A percentile compares a stretch with the other conserved stretches of the same genome.
Evolutionary conservation across 176 grass and related monocot species (phyloP).

Genomic region (Bromus sterilis): DNA sequence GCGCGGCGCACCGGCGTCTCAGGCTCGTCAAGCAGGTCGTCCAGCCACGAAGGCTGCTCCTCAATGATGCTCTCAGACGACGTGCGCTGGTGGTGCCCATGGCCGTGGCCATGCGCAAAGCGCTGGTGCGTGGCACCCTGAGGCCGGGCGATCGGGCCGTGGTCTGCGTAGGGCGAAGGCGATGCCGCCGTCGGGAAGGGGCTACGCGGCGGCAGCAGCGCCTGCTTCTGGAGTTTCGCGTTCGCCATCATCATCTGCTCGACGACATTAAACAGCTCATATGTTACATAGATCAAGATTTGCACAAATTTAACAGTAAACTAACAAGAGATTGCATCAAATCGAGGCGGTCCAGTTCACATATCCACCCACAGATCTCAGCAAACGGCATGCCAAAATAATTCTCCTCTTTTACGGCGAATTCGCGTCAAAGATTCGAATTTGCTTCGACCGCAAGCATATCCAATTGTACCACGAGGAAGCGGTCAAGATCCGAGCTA

Average conservation of each 20-base stretch:
- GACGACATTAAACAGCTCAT: slow-evolving; percentile 1
- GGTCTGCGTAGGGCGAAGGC: slow-evolving; percentile 38
- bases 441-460: background rate
- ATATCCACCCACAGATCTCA: slow-evolving; percentile 15
- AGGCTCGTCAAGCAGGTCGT: slow-evolving; percentile 84
- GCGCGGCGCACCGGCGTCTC: slow-evolving; percentile 51
- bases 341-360: background rate
- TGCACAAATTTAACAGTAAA: background rate
- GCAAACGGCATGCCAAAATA: background rate
- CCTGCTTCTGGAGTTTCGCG: slow-evolving; percentile 43
- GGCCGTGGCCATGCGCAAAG: slow-evolving; percentile 20
- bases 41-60: slow-evolving; percentile 92
- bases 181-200: slow-evolving; percentile 46
- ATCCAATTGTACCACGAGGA: background rate
- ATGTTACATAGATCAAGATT: slow-evolving; percentile 16
- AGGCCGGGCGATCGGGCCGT: slow-evolving; percentile 41
- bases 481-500: slow-evolving; percentile 8
- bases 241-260: slow-evolving; percentile 42
- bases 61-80: slow-evolving; percentile 93
- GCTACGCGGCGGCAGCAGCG: slow-evolving; percentile 75
- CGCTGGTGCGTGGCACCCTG: slow-evolving; percentile 36
- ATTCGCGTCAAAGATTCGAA: slow-evolving; percentile 30
- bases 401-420: background rate
- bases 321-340: background rate
- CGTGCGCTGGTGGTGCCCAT: slow-evolving; percentile 59